Percentiles rank a stretch among this genome's conserved stretches.
Evolutionary conservation across 2,329 filamentous ascomycete genomes (phyloP).

Genomic region (Aspergillaceae sp.): DNA sequence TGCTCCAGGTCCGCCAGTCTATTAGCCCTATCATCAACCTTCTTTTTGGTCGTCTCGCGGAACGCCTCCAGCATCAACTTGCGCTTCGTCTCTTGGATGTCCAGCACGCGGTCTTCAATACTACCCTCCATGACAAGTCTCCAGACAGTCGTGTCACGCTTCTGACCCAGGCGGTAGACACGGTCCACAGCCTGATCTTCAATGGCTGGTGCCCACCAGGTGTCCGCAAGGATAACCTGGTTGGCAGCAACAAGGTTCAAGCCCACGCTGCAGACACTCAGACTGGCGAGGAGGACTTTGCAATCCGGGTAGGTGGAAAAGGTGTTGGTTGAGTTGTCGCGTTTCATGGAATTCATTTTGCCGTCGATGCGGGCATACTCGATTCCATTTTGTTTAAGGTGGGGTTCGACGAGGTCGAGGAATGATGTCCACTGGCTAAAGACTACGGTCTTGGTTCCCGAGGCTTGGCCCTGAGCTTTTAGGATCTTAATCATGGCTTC

Average conservation of each 20-base stretch:
- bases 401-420: constrained; percentile 64
- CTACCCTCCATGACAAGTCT: constrained; percentile 70
- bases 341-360: constrained; percentile 59
- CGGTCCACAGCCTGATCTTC: constrained; percentile 87
- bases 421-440: constrained; percentile 78
- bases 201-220: constrained; percentile 88
- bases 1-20: constrained; percentile 44
- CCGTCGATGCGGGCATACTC: constrained; percentile 69
- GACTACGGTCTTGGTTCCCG: constrained; percentile 65
- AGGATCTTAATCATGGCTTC: constrained; percentile 69
- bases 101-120: constrained; percentile 72
- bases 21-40: constrained; percentile 46
- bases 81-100: constrained; percentile 70
- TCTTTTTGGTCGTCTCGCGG: constrained; percentile 57
- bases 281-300: constrained; percentile 69
- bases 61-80: constrained; percentile 71
- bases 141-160: constrained; percentile 67
- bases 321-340: constrained; percentile 62
- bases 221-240: constrained; percentile 74
- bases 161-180: constrained; percentile 79
- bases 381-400: constrained; percentile 54
- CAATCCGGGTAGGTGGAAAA: constrained; percentile 60
- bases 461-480: constrained; percentile 56
- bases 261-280: constrained; percentile 75
- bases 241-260: constrained; percentile 80